Evolutionary conservation across 345 rosid species (phyloP).

Genomic region (Clausena lansium): DNA sequence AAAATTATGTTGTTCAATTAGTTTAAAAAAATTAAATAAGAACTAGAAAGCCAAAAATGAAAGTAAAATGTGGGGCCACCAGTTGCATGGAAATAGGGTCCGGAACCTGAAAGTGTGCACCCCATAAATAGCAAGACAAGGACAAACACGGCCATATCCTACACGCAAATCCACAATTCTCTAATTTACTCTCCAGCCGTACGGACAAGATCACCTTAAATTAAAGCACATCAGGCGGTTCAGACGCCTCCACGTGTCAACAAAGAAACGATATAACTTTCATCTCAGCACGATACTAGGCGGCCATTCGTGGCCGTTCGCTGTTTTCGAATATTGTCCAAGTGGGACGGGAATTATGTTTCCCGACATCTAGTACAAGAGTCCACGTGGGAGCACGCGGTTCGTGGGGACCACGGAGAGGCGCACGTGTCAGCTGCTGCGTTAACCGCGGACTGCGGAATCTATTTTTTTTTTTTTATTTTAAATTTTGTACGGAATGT

Average conservation of each 20-base stretch:
- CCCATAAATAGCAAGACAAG: background rate
- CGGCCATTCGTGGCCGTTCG: background rate
- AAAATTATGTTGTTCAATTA: no score
- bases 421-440: slow-evolving; percentile 28
- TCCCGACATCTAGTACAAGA: slow-evolving; percentile 31
- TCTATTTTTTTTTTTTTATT: background rate
- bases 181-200: background rate
- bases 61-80: background rate
- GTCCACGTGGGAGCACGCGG: slow-evolving; percentile 36
- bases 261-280: background rate
- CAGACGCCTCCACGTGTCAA: background rate
- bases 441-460: slow-evolving; percentile 34
- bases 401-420: slow-evolving; percentile 13
- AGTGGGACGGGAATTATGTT: slow-evolving; percentile 4
- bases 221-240: background rate
- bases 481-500: slow-evolving; percentile 28
- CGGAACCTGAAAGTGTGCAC: background rate
- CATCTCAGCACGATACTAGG: background rate
- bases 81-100: background rate
- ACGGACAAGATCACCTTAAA: background rate
- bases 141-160: background rate
- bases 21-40: background rate
- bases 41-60: no score
- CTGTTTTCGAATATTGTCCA: no score
- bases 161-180: background rate